Base-by-base conservation (phyloP, 495 filamentous ascomycete genomes). In the Penicillium parvum region DNA sequence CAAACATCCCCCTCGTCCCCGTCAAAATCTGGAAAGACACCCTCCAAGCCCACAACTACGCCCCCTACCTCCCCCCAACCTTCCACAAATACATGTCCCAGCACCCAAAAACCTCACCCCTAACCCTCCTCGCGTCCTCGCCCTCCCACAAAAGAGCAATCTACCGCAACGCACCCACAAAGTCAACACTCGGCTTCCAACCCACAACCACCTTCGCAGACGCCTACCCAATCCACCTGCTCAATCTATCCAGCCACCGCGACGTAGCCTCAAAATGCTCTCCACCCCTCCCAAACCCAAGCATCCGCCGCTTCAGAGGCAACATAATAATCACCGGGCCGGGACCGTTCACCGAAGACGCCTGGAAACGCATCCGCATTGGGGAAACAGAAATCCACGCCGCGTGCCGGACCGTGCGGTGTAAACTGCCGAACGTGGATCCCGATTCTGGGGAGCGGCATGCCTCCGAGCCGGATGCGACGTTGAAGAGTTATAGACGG, bases 401-500 rank as follows among this genome's bases (percentile, higher is more conserved):
- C 10, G 82, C 82, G 3, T 86, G 83, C 57, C 77, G 86, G 11
- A 90, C 86, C 2, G 75, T 82, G 4, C 79, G 90, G 20, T 96
- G 90, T 62, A 82, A 79, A 38, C 60, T 96, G 41, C 90, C 90
- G 4, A 96, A 96, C 53, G 84, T 90, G 2, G 77, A 95, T 63
- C 88, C 75, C 11, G 71, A 71, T 14, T 88, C 79, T 2, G 91
- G 88, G 0, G 52, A 75, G n/a, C 75, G 78, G 37, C 86, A 95
- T 60, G 60, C 62, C 2, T 68, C 63, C 5, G 84, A 96, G 66
- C 90, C 90, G 11, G 83, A 90, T 63, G 65, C 63, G 25, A 84
- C 87, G 9, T 58, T 96, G 59, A 72, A 82, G 40, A 72, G 65
- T 12, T 85, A 83, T 63, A 74, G 90, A 21, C 61, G 75, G 19